A percentile compares a stretch with the other conserved stretches of the same genome.
phyloP scores from a whole-genome alignment of 306 rosid species.

The Inga oerstediana region DNA sequence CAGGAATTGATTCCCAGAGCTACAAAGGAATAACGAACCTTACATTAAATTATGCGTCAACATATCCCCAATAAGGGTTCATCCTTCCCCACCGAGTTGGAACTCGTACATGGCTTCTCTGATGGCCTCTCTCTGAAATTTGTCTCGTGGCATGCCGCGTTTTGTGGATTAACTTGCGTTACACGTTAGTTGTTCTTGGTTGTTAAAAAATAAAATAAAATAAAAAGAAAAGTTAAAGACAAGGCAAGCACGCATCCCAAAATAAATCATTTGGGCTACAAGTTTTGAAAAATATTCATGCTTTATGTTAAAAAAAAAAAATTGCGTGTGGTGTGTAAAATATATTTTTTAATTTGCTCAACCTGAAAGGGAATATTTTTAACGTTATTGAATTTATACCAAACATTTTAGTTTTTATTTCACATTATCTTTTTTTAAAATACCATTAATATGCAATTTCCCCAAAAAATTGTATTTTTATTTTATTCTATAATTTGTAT shows the following conservation, averaged over 20 bases:
- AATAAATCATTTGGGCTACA: neutral
- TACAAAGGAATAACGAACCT: neutral
- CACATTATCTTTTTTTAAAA: neutral
- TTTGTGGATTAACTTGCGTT: neutral
- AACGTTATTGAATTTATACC: neutral
- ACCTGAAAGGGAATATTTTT: neutral
- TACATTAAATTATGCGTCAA: neutral
- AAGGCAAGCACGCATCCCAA: neutral
- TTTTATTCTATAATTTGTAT: neutral
- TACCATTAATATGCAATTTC: neutral
- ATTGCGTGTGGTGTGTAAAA: neutral
- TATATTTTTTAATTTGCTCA: neutral
- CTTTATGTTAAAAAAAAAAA: neutral
- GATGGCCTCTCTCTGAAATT: neutral
- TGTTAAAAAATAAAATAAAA: neutral
- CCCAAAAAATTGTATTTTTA: neutral
- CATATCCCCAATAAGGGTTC: neutral
- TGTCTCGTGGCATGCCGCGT: neutral
- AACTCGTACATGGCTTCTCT: neutral
- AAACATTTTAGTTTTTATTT: neutral
- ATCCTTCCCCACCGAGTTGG: neutral
- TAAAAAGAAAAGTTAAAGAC: neutral
- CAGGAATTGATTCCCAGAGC: constrained; percentile 42
- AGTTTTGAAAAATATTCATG: neutral
- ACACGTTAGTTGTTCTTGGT: neutral